These are phyloP conservation scores for Cercophora newfieldiana DNA, from an alignment of 495 filamentous ascomycete species.

Conservation along the genomic window DNA sequence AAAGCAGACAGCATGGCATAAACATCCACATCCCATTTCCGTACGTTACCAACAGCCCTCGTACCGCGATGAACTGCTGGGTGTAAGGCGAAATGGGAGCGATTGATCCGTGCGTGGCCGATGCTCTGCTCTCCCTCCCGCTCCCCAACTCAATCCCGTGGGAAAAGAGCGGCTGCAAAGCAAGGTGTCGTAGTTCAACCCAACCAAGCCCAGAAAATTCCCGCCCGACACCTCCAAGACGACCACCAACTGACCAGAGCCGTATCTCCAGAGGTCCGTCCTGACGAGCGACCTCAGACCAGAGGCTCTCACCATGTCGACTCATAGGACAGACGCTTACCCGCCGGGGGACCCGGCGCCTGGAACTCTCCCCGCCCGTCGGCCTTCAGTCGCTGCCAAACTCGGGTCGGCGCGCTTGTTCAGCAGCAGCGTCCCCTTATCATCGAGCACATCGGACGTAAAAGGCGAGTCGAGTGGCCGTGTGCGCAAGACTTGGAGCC, in stretches of 20 bases:
- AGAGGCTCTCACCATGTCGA: slow-evolving; percentile 63
- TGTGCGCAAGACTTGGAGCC: slow-evolving; percentile 56
- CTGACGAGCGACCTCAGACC: slow-evolving; percentile 63
- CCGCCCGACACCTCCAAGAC: slow-evolving; percentile 43
- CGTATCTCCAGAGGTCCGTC: slow-evolving; percentile 56
- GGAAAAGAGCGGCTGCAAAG: slow-evolving; percentile 17
- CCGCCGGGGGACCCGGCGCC: slow-evolving; percentile 38
- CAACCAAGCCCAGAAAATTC: slow-evolving; percentile 15
- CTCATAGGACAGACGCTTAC: slow-evolving; percentile 57
- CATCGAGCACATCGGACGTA: slow-evolving; percentile 32
- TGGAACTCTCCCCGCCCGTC: slow-evolving; percentile 48
- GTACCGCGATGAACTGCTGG: slow-evolving; percentile 42
- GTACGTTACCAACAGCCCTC: slow-evolving; percentile 41
- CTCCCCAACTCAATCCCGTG: slow-evolving; percentile 15
- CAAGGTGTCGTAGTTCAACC: slow-evolving; percentile 34
- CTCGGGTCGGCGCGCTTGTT: slow-evolving; percentile 35
- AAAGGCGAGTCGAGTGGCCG: slow-evolving; percentile 44
- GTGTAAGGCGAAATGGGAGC: slow-evolving; percentile 21
- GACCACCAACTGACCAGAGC: slow-evolving; percentile 57
- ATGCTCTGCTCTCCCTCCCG: slow-evolving; percentile 41
- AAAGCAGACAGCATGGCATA: slow-evolving; percentile 38
- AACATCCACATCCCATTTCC: slow-evolving; percentile 38
- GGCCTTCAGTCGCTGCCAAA: slow-evolving; percentile 30
- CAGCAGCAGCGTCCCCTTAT: slow-evolving; percentile 30
- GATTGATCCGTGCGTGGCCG: slow-evolving; percentile 45